phyloP scores from a whole-genome alignment of 768 basidiomycete genomes.

The Cystofilobasidium capitatum region DNA sequence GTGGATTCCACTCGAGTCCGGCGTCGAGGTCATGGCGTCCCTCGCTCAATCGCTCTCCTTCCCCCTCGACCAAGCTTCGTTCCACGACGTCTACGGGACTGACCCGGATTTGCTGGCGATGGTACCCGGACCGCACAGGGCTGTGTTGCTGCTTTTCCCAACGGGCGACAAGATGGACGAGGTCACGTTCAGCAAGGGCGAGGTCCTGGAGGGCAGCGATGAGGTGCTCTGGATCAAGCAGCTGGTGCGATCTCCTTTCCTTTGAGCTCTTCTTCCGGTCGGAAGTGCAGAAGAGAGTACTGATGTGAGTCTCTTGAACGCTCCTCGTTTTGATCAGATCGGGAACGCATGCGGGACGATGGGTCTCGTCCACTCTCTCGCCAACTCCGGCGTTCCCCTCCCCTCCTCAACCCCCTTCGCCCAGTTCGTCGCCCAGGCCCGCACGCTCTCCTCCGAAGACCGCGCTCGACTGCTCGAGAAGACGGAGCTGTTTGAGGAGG shows the following conservation, averaged over 20 bases:
- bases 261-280: not conserved
- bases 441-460: conserved; percentile 50
- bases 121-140: conserved; percentile 66
- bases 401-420: not conserved
- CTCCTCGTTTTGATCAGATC: conserved; percentile 46
- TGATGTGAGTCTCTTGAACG: not conserved
- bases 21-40: conserved; percentile 51
- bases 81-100: conserved; percentile 64
- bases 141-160: conserved; percentile 79
- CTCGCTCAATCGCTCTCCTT: conserved; percentile 67
- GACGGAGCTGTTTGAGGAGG: conserved; percentile 63
- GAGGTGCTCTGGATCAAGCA: conserved; percentile 22
- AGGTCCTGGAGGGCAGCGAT: conserved; percentile 45
- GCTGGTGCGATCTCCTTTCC: not conserved
- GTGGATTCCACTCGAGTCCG: conserved; percentile 77
- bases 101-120: conserved; percentile 61
- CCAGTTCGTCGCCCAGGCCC: not conserved
- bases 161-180: conserved; percentile 50
- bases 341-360: conserved; percentile 81
- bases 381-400: conserved; percentile 51
- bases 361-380: conserved; percentile 69
- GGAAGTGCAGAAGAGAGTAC: no score
- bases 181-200: conserved; percentile 42
- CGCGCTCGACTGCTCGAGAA: conserved; percentile 66
- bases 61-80: conserved; percentile 46